phyloP scores from a whole-genome alignment of 2,329 filamentous ascomycete genomes.

The Epichloe sylvatica region DNA sequence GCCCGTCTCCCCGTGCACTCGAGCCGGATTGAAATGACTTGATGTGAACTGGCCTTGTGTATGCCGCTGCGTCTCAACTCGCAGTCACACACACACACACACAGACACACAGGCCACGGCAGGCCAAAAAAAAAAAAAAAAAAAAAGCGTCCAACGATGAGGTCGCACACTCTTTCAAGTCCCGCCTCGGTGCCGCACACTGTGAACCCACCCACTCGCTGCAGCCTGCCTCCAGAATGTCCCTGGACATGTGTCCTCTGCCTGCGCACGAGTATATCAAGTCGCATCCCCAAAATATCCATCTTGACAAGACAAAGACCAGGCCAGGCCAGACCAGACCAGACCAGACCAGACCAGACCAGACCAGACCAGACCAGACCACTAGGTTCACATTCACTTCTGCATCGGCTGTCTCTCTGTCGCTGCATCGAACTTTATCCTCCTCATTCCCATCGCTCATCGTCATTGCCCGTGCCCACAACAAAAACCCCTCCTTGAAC shows the following conservation, averaged over 20 bases:
- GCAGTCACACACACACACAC: background rate
- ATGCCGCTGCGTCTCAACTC: background rate
- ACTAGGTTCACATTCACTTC: background rate
- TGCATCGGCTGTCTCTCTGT: background rate
- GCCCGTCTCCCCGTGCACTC: background rate
- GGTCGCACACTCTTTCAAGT: background rate
- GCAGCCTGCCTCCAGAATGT: constrained; percentile 1
- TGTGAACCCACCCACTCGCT: constrained; percentile 7
- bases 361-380: background rate
- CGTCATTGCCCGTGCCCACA: constrained; percentile 5
- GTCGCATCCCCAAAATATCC: constrained; percentile 3
- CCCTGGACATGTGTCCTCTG: constrained; percentile 15
- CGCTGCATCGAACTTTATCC: background rate
- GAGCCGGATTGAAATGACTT: background rate
- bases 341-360: background rate
- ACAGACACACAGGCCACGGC: background rate
- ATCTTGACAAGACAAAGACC: background rate
- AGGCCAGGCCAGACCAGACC: background rate
- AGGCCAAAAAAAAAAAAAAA: background rate
- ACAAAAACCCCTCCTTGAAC: constrained; percentile 11
- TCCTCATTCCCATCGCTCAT: background rate
- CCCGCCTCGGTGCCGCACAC: background rate
- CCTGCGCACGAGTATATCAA: constrained; percentile 7
- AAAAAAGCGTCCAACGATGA: background rate
- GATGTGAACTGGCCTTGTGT: background rate